Conservation (phyloP, 2,329 filamentous ascomycete genomes). For the Paradendryphiella salina region DNA sequence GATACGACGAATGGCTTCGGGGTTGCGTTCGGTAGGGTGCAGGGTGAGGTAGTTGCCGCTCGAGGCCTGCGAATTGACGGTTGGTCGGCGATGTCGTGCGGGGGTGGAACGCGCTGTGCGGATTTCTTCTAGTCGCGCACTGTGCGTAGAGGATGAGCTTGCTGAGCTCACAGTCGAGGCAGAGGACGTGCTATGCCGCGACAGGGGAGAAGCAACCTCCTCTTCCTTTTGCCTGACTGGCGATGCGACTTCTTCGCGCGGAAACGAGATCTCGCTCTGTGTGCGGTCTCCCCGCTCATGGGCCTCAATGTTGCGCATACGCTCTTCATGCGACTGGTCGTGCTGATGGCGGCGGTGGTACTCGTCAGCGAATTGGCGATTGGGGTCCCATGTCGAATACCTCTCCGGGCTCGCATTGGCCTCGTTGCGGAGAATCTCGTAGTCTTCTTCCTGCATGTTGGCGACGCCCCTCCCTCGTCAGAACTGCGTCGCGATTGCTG, state of each 20-base stretch:
- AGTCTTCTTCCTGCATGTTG: conserved; percentile 41
- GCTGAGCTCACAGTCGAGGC: conserved; percentile 25
- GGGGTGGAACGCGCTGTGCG: conserved; percentile 30
- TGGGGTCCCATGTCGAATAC: conserved; percentile 38
- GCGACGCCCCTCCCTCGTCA: not conserved
- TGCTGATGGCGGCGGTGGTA: conserved; percentile 29
- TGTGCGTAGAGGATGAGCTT: conserved; percentile 17
- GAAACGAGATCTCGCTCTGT: conserved; percentile 9
- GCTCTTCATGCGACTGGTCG: conserved; percentile 22
- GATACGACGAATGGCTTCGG: conserved; percentile 71
- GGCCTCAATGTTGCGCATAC: conserved; percentile 6
- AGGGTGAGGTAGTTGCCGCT: conserved; percentile 29
- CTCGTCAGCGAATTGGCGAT: conserved; percentile 30
- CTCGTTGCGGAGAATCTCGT: conserved; percentile 34
- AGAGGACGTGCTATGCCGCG: conserved; percentile 31
- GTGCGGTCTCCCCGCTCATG: conserved; percentile 9
- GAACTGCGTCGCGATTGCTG: not conserved
- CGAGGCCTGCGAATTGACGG: conserved; percentile 24
- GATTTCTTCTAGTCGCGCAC: conserved; percentile 36
- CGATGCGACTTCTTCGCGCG: conserved; percentile 14
- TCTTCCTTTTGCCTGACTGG: conserved; percentile 16
- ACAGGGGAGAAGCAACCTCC: conserved; percentile 28
- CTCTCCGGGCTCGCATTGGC: conserved; percentile 33
- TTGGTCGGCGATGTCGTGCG: conserved; percentile 22
- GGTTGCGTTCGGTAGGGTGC: conserved; percentile 62